phyloP scores from a whole-genome alignment of 2,329 filamentous ascomycete genomes.

The Chlorencoelia australis region DNA sequence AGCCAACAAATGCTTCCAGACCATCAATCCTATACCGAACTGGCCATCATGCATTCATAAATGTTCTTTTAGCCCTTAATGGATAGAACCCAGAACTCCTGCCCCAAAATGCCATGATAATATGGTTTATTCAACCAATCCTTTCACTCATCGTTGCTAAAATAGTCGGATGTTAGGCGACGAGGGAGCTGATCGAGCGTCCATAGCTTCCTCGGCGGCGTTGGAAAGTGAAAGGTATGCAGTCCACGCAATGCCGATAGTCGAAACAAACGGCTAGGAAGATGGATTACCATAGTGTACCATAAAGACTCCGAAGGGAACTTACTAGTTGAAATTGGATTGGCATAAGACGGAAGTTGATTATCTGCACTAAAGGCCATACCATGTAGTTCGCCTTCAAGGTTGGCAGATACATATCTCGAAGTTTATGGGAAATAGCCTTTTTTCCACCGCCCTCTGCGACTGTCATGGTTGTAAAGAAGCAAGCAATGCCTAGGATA shows the following conservation, averaged over 20 bases:
- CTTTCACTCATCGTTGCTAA: no score
- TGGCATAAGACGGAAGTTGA: conserved; percentile 94
- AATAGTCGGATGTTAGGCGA: conserved; percentile 27
- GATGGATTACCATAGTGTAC: no score
- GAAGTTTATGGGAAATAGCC: conserved; percentile 73
- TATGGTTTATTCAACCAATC: no score
- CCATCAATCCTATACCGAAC: no score
- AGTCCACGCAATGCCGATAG: conserved; percentile 93
- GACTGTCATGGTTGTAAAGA: conserved; percentile 95
- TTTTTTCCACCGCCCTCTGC: conserved; percentile 82
- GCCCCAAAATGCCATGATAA: no score
- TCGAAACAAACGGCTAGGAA: conserved; percentile 82
- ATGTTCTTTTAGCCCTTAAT: no score
- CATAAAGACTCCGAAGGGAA: no score
- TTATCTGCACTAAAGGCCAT: conserved; percentile 90
- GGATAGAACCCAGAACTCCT: no score
- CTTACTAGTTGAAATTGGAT: conserved; percentile 93
- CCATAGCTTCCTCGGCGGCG: conserved; percentile 49
- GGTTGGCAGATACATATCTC: conserved; percentile 87
- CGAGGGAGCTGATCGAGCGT: conserved; percentile 24
- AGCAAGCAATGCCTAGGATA: conserved; percentile 58
- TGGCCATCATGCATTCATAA: no score
- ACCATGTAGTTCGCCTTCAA: conserved; percentile 92
- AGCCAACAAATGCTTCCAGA: no score
- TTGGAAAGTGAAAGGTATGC: conserved; percentile 92